phyloP scores from a whole-genome alignment of 2,329 filamentous ascomycete species.

The Beauveria bassiana region DNA sequence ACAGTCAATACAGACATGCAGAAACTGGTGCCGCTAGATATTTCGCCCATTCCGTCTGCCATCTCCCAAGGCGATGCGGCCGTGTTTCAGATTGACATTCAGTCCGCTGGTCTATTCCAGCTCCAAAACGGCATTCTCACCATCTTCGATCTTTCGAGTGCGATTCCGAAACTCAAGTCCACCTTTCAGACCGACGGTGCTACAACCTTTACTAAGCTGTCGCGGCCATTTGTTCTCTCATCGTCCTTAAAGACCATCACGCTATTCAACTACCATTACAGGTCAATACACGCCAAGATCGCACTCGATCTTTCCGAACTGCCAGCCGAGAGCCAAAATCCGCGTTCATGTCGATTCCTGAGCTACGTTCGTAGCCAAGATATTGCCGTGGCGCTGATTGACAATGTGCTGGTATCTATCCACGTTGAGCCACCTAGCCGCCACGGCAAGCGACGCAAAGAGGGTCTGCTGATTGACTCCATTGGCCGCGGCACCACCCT shows the following conservation, averaged over 20 bases:
- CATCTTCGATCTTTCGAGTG: constrained; percentile 56
- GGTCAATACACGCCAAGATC: constrained; percentile 47
- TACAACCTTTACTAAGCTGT: constrained; percentile 58
- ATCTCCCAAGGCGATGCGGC: constrained; percentile 13
- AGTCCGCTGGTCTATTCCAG: constrained; percentile 56
- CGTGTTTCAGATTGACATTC: constrained; percentile 51
- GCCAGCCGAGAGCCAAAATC: constrained; percentile 27
- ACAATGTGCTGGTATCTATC: constrained; percentile 57
- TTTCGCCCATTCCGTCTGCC: constrained; percentile 27
- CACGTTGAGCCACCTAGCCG: constrained; percentile 57
- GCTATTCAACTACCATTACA: constrained; percentile 64
- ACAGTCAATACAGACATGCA: constrained; percentile 23
- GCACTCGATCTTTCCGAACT: constrained; percentile 36
- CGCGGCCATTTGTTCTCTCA: constrained; percentile 57
- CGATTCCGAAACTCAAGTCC: constrained; percentile 53
- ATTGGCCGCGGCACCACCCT: constrained; percentile 55
- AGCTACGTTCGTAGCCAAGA: constrained; percentile 60
- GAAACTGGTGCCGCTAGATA: constrained; percentile 31
- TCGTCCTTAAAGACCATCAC: constrained; percentile 48
- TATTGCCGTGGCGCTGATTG: constrained; percentile 56
- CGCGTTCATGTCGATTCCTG: constrained; percentile 37
- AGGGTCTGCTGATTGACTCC: constrained; percentile 64
- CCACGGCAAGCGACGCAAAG: constrained; percentile 47
- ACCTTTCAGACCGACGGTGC: constrained; percentile 43
- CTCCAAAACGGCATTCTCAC: constrained; percentile 45